Evolutionary conservation across 805 yeast genomes (phyloP), one percentile per base, ranked within the genome.

Genomic region (Blastobotrys peoriensis): DNA sequence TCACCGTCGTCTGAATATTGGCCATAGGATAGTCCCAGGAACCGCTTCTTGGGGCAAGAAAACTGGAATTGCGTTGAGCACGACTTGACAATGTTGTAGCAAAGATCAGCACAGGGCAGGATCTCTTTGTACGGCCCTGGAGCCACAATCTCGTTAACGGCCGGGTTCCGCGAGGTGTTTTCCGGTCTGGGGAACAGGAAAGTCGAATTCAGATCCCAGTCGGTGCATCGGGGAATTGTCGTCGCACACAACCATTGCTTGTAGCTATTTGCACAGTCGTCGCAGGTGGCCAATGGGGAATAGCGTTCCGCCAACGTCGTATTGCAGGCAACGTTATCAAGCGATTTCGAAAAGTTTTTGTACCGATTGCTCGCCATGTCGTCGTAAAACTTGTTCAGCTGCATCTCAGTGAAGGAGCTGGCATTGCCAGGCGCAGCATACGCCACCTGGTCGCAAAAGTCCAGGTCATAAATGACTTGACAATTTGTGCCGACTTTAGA

Each of bases 201-300:
- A 2, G 56, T 25, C 4, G 56, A 57, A 36, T 50, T 43, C 36
- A 48, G 44, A n/a, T 57, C 27, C 59, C 60, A 57, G 40, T 67
- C 79, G 1, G 86, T 71, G 56, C 98, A 91, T 23, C 97, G 69
- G 0, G 98, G 98, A 4, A 91, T 85, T 0, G 87, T 70, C 3
- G 87, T 86, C 0, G 94, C 73, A 64, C 98, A 91, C 16, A 93
- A 71, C 98, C 98, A 91, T 55, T 81, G 72, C 55, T 77, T 79
- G 61, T 91, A 91, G 1, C 89, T 72, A 1, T 60, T 52, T 1
- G 73, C 71, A 60, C 98, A 91, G 56, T 86, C 79, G 10, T 68
- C 71, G 58, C 98, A 91, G 0, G 82, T 70, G 33, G 78, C 62
- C 19, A 91, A 57, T 6, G 95, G 86, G 1, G 96, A 86, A 62